Conservation (phyloP, 1,139 yeast genomes). For the Protomyces arabidopsidicola region DNA sequence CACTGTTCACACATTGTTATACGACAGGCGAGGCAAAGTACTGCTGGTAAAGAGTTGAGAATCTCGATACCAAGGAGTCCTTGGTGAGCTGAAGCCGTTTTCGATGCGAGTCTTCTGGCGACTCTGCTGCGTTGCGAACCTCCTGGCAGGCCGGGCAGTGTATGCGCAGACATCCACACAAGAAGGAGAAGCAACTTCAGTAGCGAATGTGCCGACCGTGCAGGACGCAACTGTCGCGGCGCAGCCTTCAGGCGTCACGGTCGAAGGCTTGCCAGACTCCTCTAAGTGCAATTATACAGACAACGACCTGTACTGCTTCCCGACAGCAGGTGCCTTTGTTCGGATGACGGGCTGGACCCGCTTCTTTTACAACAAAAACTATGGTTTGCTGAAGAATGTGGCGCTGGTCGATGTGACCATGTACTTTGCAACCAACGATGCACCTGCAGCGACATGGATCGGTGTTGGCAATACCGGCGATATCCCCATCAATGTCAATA, state of each 20-base stretch:
- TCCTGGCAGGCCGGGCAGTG: neutral
- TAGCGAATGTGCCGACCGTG: neutral
- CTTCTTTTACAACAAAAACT: conserved; percentile 15
- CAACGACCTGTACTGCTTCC: conserved; percentile 6
- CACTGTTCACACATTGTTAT: too few species aligned
- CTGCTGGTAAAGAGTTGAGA: too few species aligned
- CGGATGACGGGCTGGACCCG: conserved; percentile 27
- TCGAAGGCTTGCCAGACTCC: conserved; percentile 2
- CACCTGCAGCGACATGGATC: conserved; percentile 24
- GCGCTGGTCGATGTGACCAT: conserved; percentile 16
- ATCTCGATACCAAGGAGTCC: too few species aligned
- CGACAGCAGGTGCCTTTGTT: conserved; percentile 9
- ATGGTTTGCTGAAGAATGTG: conserved; percentile 5
- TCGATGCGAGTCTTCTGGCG: too few species aligned
- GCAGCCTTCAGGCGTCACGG: conserved; percentile 3
- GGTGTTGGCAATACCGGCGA: conserved; percentile 24
- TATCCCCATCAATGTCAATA: conserved; percentile 15
- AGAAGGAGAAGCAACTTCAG: neutral
- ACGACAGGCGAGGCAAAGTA: too few species aligned
- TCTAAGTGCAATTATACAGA: conserved; percentile 6
- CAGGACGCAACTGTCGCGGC: conserved; percentile 15
- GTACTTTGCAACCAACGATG: conserved; percentile 19
- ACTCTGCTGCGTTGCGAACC: too few species aligned
- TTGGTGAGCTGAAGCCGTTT: too few species aligned
- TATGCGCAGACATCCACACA: neutral